These are phyloP conservation scores for Leishmania amazonensis DNA, from an alignment of 208 protist species.

Conservation along the genomic window DNA sequence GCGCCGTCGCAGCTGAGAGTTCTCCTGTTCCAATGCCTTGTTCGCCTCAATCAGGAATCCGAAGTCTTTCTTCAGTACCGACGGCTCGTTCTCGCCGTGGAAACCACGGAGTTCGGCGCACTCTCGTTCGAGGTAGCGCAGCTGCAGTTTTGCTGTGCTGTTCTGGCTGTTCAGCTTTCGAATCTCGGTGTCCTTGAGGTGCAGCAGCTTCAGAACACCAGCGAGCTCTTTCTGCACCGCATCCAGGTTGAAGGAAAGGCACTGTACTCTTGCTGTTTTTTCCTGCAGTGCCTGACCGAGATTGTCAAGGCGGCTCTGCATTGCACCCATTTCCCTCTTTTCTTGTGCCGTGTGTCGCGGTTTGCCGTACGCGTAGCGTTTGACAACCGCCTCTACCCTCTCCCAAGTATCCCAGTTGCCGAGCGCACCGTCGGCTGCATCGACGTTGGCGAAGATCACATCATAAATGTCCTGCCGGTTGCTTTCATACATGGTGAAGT, in stretches of 20 bases:
- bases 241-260: slow-evolving; percentile 24
- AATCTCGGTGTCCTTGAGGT: slow-evolving; percentile 56
- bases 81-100: slow-evolving; percentile 23
- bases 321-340: slow-evolving; percentile 20
- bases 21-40: slow-evolving; percentile 73
- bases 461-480: slow-evolving; percentile 69
- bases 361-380: slow-evolving; percentile 71
- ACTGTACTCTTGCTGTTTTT: slow-evolving; percentile 12
- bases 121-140: slow-evolving; percentile 59
- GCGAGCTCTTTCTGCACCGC: slow-evolving; percentile 54
- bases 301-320: slow-evolving; percentile 38
- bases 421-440: slow-evolving; percentile 31
- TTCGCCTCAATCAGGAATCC: slow-evolving; percentile 71
- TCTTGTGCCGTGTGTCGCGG: slow-evolving; percentile 27
- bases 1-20: slow-evolving; percentile 39
- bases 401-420: slow-evolving; percentile 87
- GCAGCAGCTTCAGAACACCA: slow-evolving; percentile 53
- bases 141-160: slow-evolving; percentile 45
- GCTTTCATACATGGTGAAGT: slow-evolving; percentile 56
- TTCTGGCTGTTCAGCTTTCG: slow-evolving; percentile 43
- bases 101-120: slow-evolving; percentile 25
- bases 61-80: slow-evolving; percentile 47
- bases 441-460: slow-evolving; percentile 49
- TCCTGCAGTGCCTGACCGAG: slow-evolving; percentile 22
- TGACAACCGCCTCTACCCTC: slow-evolving; percentile 61